Percentiles rank a stretch among this genome's conserved stretches.
Evolutionary conservation across 2,329 filamentous ascomycete genomes (phyloP).

Genomic region (Lizonia empirigonia): DNA sequence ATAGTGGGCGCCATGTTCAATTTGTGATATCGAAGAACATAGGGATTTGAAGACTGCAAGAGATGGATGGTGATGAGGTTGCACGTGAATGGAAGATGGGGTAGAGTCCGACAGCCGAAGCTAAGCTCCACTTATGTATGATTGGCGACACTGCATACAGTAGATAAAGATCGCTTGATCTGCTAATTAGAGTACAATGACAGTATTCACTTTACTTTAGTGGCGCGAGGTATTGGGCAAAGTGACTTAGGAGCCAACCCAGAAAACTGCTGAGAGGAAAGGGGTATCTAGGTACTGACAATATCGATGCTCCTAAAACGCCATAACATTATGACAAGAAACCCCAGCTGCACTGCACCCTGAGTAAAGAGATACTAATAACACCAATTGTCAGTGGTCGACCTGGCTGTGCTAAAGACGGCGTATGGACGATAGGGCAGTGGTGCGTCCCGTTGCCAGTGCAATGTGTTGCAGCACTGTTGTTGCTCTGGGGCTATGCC

Average conservation of each 20-base stretch:
- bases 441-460: background rate
- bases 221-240: background rate
- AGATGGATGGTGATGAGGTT: background rate
- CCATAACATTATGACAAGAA: background rate
- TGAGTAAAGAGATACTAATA: background rate
- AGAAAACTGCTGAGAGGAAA: background rate
- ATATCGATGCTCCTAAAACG: constrained; percentile 3
- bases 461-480: background rate
- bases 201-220: background rate
- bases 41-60: background rate
- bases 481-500: too few relatives aligned
- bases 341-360: background rate
- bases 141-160: constrained; percentile 2
- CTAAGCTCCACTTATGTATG: constrained; percentile 8
- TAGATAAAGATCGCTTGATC: background rate
- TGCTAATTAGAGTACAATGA: background rate
- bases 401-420: background rate
- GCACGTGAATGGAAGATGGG: background rate
- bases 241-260: background rate
- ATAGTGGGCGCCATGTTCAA: constrained; percentile 51
- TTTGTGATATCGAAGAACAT: background rate
- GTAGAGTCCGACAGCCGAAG: constrained; percentile 7
- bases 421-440: background rate
- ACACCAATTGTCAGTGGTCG: too few relatives aligned
- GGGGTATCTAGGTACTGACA: constrained; percentile 3